These are phyloP conservation scores for Volutella citrinella DNA, from an alignment of 2,329 filamentous ascomycete species.

Conservation along the genomic window DNA sequence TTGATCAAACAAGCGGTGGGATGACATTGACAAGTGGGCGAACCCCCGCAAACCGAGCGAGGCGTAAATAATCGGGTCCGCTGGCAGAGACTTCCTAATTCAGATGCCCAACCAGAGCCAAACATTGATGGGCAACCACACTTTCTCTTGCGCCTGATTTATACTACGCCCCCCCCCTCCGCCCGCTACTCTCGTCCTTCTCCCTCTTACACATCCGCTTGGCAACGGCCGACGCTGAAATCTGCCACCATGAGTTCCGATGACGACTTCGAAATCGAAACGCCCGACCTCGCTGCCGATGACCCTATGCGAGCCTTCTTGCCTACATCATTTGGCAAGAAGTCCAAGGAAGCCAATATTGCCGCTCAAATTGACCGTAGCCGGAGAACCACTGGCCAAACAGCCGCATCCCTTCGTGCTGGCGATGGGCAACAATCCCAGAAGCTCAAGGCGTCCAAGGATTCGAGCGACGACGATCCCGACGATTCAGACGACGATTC, in stretches of 20 bases:
- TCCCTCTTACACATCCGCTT: slow-evolving; percentile 10
- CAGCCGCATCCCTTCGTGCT: too few species aligned
- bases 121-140: slow-evolving; percentile 15
- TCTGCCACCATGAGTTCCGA: slow-evolving; percentile 60
- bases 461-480: slow-evolving; percentile 47
- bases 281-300: slow-evolving; percentile 53
- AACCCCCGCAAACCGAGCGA: slow-evolving; percentile 15
- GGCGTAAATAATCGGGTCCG: slow-evolving; percentile 28
- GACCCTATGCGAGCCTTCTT: slow-evolving; percentile 75
- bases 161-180: slow-evolving; percentile 16
- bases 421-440: slow-evolving; percentile 11
- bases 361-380: slow-evolving; percentile 78
- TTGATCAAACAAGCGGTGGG: too few species aligned
- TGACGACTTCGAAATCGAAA: slow-evolving; percentile 57
- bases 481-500: slow-evolving; percentile 58
- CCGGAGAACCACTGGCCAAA: slow-evolving; percentile 48
- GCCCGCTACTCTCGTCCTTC: slow-evolving; percentile 14
- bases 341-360: slow-evolving; percentile 69
- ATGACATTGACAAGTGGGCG: slow-evolving; percentile 15
- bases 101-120: slow-evolving; percentile 18
- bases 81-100: slow-evolving; percentile 17
- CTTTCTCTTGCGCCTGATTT: slow-evolving; percentile 17
- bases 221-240: slow-evolving; percentile 9
- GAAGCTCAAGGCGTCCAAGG: slow-evolving; percentile 29
- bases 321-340: slow-evolving; percentile 82